Base-by-base conservation (phyloP, 192 early-diverging fungal genomes). In the Podila epigama region DNA sequence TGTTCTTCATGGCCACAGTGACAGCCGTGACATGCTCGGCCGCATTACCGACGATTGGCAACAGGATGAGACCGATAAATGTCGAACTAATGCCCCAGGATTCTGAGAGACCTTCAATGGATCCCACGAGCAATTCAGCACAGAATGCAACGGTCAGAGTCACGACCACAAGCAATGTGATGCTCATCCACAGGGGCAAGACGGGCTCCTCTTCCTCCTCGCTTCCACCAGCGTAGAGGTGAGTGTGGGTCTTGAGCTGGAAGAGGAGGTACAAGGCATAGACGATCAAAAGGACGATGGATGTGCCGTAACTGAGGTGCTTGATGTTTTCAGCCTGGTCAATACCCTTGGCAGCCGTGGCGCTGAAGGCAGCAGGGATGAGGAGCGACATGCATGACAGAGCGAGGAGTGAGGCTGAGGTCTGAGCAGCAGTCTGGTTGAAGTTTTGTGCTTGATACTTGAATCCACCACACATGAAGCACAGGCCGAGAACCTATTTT, bases 41-140 rank as follows among this genome's bases (percentile, higher is more conserved):
- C 4, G 92, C 94, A 62, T 96, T 96, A 35, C 95, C 95, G 25
- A 97, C 95, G 39, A 97, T 93, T 4, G 96, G 95, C 36, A 98
- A 67, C 13, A 98, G 65, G 68, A 97, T 92, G 39, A 98, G 87
- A 42, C 96, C 96, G 35, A 98, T 91, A 80, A 98, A 98, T 5
- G 91, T 90, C n/a, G 89, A 70, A 39, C 82, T 87, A 29, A 97
- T 81, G 41, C 87, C 73, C 87, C 90, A 93, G 51, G 85, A 63
- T 29, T 89, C 66, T 6, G 91, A 86, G 22, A 98, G 66, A 18
- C 87, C 89, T 48, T 95, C 91, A 37, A 98, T 94, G 0, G 92
- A 90, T 27, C 81, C 86, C 2, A 98, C 94, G 8, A 98, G 79
- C 60, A 85, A 92, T 67, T 98, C 95, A 39, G 95, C 93, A 64